phyloP scores from a whole-genome alignment of 805 yeast genomes.

The Kuraishia hungarica region DNA sequence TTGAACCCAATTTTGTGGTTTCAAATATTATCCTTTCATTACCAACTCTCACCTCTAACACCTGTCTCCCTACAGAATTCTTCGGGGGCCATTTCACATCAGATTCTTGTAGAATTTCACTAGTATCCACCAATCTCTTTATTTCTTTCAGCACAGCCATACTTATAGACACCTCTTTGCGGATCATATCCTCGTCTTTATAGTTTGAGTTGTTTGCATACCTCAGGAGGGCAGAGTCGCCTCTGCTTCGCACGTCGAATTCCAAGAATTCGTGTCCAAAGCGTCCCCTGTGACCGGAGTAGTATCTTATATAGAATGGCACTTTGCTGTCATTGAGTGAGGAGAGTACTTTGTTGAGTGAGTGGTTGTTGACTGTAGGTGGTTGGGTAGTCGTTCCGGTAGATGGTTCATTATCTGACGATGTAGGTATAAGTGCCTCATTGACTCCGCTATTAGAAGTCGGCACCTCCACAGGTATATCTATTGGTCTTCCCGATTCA shows the following conservation, averaged over 20 bases:
- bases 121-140: conserved; percentile 23
- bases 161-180: conserved; percentile 28
- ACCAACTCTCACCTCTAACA: conserved; percentile 29
- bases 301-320: conserved; percentile 30
- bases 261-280: conserved; percentile 38
- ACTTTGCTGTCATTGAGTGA: background rate
- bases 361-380: background rate
- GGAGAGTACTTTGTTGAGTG: background rate
- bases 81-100: conserved; percentile 32
- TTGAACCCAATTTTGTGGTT: conserved; percentile 30
- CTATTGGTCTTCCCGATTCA: background rate
- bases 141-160: conserved; percentile 25
- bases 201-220: conserved; percentile 40
- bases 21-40: conserved; percentile 23
- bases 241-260: conserved; percentile 12
- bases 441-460: background rate
- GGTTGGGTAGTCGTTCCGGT: background rate
- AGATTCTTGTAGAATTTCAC: conserved; percentile 30
- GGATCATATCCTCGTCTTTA: conserved; percentile 30
- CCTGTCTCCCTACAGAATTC: conserved; percentile 31
- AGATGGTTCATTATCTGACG: no score
- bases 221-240: conserved; percentile 11
- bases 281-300: conserved; percentile 33
- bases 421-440: background rate
- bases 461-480: background rate